Base-by-base conservation (phyloP, 805 yeast genomes). In the Torulaspora microellipsoides region DNA sequence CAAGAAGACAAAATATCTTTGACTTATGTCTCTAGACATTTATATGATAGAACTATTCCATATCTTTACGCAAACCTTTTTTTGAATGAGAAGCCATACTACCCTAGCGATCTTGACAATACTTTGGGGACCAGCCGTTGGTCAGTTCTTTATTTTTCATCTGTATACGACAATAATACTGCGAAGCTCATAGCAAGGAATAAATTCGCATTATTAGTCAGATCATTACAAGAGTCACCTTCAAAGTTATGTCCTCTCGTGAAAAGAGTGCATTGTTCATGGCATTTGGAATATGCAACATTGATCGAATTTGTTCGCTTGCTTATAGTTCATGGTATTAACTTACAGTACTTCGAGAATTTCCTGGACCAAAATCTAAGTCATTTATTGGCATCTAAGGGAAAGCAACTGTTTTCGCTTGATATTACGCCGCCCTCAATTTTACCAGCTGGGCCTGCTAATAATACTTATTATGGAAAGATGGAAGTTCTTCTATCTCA, bases 1-100 rank as follows among this genome's bases (percentile, higher is more conserved):
- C 67, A 62, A 40, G 49, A 48, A 14, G 67, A 62, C 35, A 56
- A 54, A 46, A 46, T 51, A 7, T 42, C 60, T 6, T 33, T 62
- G 27, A 51, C 57, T 9, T 56, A 55, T 42, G 62, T 58, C 5
- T 54, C 59, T 3, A 52, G 43, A 17, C 36, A 30, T 3, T 27
- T 50, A 1, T 48, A 58, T 30, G 32, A 40, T 2, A 40, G 41
- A 6, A 47, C 45, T 8, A n/a, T 49, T 11, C 58, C 59, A 2
- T 48, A 45, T 2, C 39, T 62, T 6, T 62, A 62, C 43, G 47
- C 49, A 33, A 51, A 52, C 31, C 17, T 62, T 31, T 59, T 45
- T 36, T 39, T 62, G 20, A 62, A 61, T 38, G 61, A 54, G 38
- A 47, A 52, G 15, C 55, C 52, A 34, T 54, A 53, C 20, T 45